These are phyloP conservation scores for Tetrapisispora nanseiensis DNA, from an alignment of 805 yeast species.

Conservation along the genomic window DNA sequence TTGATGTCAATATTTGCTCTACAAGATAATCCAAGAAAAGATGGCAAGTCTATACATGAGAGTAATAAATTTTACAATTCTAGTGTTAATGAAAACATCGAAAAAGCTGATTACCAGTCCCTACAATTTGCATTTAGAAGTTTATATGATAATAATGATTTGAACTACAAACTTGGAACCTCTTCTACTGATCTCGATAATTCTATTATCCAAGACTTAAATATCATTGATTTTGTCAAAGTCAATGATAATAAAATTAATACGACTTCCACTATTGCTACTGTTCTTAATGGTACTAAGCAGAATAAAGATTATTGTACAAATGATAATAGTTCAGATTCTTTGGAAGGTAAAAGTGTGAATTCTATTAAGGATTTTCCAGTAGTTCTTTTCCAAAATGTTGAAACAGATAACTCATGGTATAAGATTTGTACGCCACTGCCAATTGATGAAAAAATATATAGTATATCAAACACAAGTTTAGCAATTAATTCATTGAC, in stretches of 20 bases:
- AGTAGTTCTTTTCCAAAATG: constrained; percentile 14
- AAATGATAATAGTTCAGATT: neutral
- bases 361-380: constrained; percentile 5
- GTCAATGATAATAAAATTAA: neutral
- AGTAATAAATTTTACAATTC: too few species aligned
- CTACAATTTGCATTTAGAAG: neutral
- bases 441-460: constrained; percentile 6
- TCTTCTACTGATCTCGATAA: neutral
- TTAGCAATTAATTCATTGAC: constrained; percentile 59
- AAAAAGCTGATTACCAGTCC: neutral
- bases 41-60: too few species aligned
- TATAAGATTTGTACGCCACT: constrained; percentile 8
- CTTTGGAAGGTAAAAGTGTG: constrained; percentile 3
- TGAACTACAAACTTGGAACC: too few species aligned
- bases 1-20: constrained; percentile 2
- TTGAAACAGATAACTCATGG: constrained; percentile 11
- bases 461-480: constrained; percentile 42
- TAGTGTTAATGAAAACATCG: too few species aligned
- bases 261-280: neutral
- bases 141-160: neutral
- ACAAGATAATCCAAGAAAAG: neutral
- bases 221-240: too few species aligned
- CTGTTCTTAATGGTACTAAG: neutral
- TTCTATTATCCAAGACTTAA: too few species aligned
- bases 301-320: neutral